Conservation (phyloP, 208 protist species). For the Novymonas esmeraldas region DNA sequence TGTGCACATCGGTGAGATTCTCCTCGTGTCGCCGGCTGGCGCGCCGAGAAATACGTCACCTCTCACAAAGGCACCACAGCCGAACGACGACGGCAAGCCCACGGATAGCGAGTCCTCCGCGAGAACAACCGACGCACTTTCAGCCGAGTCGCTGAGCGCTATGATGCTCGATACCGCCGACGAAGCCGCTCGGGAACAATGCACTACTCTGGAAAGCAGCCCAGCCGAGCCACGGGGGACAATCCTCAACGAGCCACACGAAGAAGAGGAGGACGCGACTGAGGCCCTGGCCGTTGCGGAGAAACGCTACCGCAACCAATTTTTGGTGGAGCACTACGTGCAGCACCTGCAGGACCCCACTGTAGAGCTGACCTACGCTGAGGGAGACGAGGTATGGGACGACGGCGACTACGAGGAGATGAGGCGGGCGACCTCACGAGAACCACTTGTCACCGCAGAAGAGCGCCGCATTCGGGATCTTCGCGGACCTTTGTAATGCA, state of each 20-base stretch:
- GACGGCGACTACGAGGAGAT: constrained; percentile 70
- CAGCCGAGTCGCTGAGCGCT: constrained; percentile 29
- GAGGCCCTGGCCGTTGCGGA: constrained; percentile 23
- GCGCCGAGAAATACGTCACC: not conserved
- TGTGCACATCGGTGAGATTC: constrained; percentile 82
- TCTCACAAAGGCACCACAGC: no score
- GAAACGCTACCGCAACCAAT: constrained; percentile 50
- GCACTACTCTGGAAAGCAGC: no score
- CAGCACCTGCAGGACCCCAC: constrained; percentile 48
- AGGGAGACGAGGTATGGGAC: constrained; percentile 91
- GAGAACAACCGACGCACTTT: constrained; percentile 11
- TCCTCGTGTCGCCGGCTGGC: constrained; percentile 44
- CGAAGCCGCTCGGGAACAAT: no score
- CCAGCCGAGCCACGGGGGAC: no score
- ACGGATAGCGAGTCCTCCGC: not conserved
- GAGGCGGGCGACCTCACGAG: constrained; percentile 11
- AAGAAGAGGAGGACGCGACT: constrained; percentile 16
- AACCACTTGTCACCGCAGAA: constrained; percentile 12
- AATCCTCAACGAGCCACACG: not conserved
- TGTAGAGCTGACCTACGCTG: constrained; percentile 76
- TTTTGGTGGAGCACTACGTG: constrained; percentile 73
- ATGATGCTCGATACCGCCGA: constrained; percentile 9
- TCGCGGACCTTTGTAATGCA: constrained; percentile 38
- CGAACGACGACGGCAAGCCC: not conserved
- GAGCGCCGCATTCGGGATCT: constrained; percentile 39